Evolutionary conservation across 169 alveolate genomes (phyloP).

Genomic region (Cryptosporidium sp.): DNA sequence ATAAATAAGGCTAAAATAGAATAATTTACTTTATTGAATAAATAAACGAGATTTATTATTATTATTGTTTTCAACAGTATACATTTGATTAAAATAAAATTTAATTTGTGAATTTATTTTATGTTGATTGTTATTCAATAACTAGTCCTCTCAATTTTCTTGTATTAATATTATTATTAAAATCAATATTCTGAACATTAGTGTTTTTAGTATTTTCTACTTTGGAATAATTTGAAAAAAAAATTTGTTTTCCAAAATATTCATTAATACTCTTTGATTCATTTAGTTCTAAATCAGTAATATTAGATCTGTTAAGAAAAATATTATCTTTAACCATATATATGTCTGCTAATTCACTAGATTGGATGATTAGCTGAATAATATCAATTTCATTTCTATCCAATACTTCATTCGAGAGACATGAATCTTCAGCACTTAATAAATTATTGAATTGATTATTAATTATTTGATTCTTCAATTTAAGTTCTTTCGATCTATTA

Average conservation of each 20-base stretch:
- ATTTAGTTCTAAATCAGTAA: not conserved
- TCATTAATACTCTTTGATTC: not conserved
- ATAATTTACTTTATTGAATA: not conserved
- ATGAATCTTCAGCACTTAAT: not conserved
- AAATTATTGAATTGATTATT: not conserved
- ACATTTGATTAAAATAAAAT: too few species aligned
- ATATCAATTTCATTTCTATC: not conserved
- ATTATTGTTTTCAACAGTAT: too few species aligned
- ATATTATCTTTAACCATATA: slow-evolving; percentile 1
- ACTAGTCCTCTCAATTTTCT: not conserved
- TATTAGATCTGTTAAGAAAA: not conserved
- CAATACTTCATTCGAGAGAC: not conserved
- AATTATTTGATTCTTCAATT: slow-evolving; percentile 16
- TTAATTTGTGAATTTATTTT: not conserved
- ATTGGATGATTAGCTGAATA: not conserved
- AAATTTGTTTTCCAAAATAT: not conserved
- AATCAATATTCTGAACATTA: not conserved
- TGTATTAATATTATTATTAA: not conserved
- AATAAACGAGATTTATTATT: too few species aligned
- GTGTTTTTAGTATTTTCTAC: not conserved
- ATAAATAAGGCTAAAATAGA: not conserved
- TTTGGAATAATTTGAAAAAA: not conserved
- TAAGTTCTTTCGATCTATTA: not conserved
- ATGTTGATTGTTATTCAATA: not conserved
- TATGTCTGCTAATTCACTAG: slow-evolving; percentile 1